These are phyloP conservation scores for Aureobasidium sp. DNA, from an alignment of 2,329 filamentous ascomycete species.

Conservation along the genomic window DNA sequence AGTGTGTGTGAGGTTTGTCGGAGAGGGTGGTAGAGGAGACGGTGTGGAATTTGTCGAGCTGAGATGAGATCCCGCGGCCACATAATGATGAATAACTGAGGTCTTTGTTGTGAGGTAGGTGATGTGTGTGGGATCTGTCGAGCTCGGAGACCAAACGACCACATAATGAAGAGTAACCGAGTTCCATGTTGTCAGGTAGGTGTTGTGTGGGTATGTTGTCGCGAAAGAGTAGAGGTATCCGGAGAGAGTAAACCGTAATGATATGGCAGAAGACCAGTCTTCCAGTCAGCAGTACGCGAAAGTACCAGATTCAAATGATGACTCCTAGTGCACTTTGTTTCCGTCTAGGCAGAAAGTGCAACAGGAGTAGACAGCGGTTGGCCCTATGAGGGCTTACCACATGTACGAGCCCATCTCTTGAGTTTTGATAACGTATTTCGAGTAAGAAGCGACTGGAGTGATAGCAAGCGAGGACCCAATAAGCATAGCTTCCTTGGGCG, in stretches of 20 bases:
- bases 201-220: conserved; percentile 4
- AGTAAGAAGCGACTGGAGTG: conserved; percentile 13
- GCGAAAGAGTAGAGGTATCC: conserved; percentile 14
- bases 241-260: conserved; percentile 14
- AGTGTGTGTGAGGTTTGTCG: not conserved
- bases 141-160: no score
- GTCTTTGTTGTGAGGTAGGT: conserved; percentile 3
- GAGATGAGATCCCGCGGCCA: not conserved
- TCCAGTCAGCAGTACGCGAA: conserved; percentile 13
- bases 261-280: conserved; percentile 8
- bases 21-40: not conserved
- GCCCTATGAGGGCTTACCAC: conserved; percentile 14
- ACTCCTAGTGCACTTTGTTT: conserved; percentile 5
- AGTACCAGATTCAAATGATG: not conserved
- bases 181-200: conserved; percentile 4
- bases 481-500: conserved; percentile 6
- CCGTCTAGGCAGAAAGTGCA: conserved; percentile 8
- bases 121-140: not conserved
- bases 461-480: conserved; percentile 1
- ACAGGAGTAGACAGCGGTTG: conserved; percentile 7
- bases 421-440: not conserved
- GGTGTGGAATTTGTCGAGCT: not conserved
- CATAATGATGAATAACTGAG: not conserved
- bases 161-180: not conserved
- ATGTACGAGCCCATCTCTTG: conserved; percentile 12